These are phyloP conservation scores for Austroboletus niveus DNA, from an alignment of 1,284 basidiomycete genomes.

Conservation along the genomic window DNA sequence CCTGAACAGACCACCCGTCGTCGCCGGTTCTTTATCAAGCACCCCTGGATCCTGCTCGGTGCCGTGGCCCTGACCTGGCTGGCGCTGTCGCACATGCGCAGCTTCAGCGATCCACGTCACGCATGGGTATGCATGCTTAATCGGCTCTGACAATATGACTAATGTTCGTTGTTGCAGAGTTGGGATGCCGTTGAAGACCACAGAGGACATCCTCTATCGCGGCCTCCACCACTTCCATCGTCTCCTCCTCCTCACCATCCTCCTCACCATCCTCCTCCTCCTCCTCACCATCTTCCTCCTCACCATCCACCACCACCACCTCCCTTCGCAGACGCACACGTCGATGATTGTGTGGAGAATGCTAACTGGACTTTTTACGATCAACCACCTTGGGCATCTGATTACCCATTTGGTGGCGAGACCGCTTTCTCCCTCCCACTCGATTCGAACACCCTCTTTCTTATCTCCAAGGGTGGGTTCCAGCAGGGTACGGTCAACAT, in stretches of 20 bases:
- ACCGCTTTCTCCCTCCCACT: slow-evolving; percentile 37
- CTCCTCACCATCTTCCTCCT: neutral
- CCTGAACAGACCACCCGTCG: neutral
- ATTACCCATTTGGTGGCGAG: slow-evolving; percentile 27
- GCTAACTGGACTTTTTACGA: slow-evolving; percentile 29
- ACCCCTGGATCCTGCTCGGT: slow-evolving; percentile 8
- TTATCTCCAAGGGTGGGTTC: slow-evolving; percentile 36
- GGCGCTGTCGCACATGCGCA: slow-evolving; percentile 5
- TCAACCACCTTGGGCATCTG: slow-evolving; percentile 23
- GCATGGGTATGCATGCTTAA: slow-evolving; percentile 11
- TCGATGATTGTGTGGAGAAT: slow-evolving; percentile 13
- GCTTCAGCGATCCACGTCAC: slow-evolving; percentile 1
- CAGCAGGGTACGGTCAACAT: slow-evolving; percentile 35
- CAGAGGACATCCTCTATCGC: neutral
- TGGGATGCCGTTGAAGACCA: neutral
- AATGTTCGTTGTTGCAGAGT: slow-evolving; percentile 5
- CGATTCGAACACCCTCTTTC: slow-evolving; percentile 35
- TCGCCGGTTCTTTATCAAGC: slow-evolving; percentile 7
- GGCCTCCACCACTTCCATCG: too few species aligned
- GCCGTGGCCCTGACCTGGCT: slow-evolving; percentile 14
- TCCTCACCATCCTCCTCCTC: too few species aligned
- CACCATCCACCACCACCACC: neutral
- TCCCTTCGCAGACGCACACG: neutral
- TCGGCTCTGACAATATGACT: neutral
- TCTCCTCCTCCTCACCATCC: too few species aligned